Evolutionary conservation across 1,284 basidiomycete genomes (phyloP).

Genomic region (Irpex sp.): DNA sequence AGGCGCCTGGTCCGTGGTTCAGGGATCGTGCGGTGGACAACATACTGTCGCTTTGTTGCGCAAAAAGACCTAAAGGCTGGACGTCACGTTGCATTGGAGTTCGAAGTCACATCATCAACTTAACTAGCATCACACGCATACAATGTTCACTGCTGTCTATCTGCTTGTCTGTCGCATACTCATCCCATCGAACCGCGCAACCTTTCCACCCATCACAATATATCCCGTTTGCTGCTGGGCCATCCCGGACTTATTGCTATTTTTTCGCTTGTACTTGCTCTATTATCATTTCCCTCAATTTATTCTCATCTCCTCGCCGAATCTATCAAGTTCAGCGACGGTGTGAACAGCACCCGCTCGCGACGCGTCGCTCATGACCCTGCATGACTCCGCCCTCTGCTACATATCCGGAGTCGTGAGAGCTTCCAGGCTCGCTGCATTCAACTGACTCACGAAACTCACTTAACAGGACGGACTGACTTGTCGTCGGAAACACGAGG

Average conservation of each 20-base stretch:
- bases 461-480: background rate
- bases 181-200: background rate
- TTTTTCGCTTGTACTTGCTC: background rate
- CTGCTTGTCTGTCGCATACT: too few species aligned
- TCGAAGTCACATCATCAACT: background rate
- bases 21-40: slow-evolving; percentile 67
- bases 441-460: background rate
- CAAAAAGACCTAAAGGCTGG: slow-evolving; percentile 36
- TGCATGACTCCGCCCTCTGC: too few species aligned
- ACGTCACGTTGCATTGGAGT: background rate
- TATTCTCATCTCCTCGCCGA: background rate
- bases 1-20: slow-evolving; percentile 54
- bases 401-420: too few species aligned
- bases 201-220: background rate
- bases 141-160: background rate
- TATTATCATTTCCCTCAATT: background rate
- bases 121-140: background rate
- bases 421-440: too few species aligned
- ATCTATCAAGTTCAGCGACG: too few species aligned
- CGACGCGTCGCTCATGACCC: too few species aligned
- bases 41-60: slow-evolving; percentile 64
- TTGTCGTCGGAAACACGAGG: background rate
- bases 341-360: too few species aligned
- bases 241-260: background rate
- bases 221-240: background rate